Evolutionary conservation across 106 monocot species (phyloP).

Genomic region (Allium sativum): DNA sequence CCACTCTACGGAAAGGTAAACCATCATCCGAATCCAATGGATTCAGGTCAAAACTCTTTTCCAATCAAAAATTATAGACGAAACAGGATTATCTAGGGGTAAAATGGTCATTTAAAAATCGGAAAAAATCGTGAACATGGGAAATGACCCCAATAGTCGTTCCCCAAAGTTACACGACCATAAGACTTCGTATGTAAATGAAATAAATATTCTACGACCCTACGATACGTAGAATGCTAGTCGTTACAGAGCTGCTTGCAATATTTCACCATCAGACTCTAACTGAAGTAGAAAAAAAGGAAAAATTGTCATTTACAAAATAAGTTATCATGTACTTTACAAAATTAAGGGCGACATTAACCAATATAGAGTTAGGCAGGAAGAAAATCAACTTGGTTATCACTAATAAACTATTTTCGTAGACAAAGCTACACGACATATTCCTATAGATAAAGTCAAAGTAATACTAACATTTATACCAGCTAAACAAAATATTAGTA

Average conservation of each 20-base stretch:
- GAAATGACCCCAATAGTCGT: no score
- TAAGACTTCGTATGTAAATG: no score
- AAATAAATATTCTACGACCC: no score
- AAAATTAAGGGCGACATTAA: conserved; percentile 9
- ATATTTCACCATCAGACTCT: conserved; percentile 76
- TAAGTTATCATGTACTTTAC: not conserved
- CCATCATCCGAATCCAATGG: no score
- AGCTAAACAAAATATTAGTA: not conserved
- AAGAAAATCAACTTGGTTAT: conserved; percentile 98
- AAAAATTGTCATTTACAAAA: not conserved
- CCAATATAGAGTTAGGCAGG: conserved; percentile 63
- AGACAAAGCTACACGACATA: conserved; percentile 81
- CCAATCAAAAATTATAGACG: no score
- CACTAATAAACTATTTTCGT: conserved; percentile 69
- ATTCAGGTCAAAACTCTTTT: no score
- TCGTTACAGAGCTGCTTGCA: conserved; percentile 36
- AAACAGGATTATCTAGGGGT: no score
- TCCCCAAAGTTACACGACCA: no score
- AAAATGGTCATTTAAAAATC: no score
- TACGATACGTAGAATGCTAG: no score
- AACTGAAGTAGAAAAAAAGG: conserved; percentile 27
- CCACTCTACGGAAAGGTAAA: no score
- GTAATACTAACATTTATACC: not conserved
- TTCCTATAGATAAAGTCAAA: conserved; percentile 29
- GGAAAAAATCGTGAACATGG: no score